These are phyloP conservation scores for Citrus australasica DNA, from an alignment of 345 rosid species.

Conservation along the genomic window DNA sequence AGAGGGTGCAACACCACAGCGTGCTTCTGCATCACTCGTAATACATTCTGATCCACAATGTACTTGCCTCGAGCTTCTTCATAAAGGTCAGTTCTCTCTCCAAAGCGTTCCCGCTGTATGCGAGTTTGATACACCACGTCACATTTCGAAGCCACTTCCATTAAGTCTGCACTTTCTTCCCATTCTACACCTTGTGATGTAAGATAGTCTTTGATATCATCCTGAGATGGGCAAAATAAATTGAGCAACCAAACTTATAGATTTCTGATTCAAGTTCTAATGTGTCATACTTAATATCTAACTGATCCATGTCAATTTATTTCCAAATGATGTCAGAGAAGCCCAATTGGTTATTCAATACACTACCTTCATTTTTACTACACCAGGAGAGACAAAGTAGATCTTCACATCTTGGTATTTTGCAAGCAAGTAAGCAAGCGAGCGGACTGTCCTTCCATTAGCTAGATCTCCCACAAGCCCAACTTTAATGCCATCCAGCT, in stretches of 20 bases:
- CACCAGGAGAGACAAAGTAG: slow-evolving; percentile 81
- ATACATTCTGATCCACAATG: slow-evolving; percentile 57
- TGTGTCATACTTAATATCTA: not conserved
- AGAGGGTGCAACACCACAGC: slow-evolving; percentile 96
- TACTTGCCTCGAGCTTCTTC: slow-evolving; percentile 94
- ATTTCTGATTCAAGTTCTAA: not conserved
- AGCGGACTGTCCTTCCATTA: slow-evolving; percentile 91
- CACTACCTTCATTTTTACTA: slow-evolving; percentile 94
- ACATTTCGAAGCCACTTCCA: slow-evolving; percentile 84
- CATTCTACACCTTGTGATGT: slow-evolving; percentile 67
- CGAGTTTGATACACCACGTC: slow-evolving; percentile 92
- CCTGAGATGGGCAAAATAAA: slow-evolving; percentile 35
- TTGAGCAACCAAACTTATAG: not conserved
- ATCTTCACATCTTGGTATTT: slow-evolving; percentile 79
- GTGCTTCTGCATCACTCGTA: slow-evolving; percentile 73
- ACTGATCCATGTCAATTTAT: too few relatives aligned
- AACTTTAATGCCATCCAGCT: slow-evolving; percentile 80
- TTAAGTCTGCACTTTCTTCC: slow-evolving; percentile 83
- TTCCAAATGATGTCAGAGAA: not conserved
- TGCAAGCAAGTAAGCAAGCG: slow-evolving; percentile 90
- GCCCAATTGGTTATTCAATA: not conserved
- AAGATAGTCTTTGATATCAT: slow-evolving; percentile 88
- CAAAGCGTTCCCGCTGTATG: slow-evolving; percentile 87
- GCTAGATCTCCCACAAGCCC: slow-evolving; percentile 98
- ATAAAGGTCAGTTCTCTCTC: slow-evolving; percentile 79